phyloP scores from a whole-genome alignment of 2,329 filamentous ascomycete genomes.

The Diaporthe longicolla region DNA sequence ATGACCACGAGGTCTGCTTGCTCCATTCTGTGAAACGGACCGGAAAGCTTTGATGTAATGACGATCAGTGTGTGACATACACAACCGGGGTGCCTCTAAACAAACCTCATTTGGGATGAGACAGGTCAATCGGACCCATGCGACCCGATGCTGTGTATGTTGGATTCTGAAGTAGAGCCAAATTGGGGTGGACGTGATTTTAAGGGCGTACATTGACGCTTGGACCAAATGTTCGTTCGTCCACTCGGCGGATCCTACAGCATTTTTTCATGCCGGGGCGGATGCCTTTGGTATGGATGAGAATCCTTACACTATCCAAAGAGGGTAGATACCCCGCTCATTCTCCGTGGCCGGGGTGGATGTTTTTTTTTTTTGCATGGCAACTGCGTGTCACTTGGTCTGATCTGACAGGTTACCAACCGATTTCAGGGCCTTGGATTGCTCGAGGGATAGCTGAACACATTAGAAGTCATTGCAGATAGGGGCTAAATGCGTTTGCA shows the following conservation, averaged over 20 bases:
- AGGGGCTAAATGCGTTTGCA: too few species aligned
- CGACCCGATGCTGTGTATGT: not conserved
- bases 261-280: not conserved
- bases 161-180: not conserved
- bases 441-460: not conserved
- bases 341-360: not conserved
- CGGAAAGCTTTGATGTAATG: too few species aligned
- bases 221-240: not conserved
- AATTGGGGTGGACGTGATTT: not conserved
- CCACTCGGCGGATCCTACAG: not conserved
- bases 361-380: not conserved
- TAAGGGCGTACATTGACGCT: not conserved
- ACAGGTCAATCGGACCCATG: too few species aligned
- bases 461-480: too few species aligned
- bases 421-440: not conserved
- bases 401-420: not conserved
- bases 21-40: conserved; percentile 53
- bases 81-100: not conserved
- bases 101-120: not conserved
- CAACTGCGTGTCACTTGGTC: not conserved
- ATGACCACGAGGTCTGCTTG: conserved; percentile 63
- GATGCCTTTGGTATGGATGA: not conserved
- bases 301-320: not conserved
- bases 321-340: not conserved
- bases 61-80: not conserved